A percentile compares a stretch with the other conserved stretches of the same genome.
These are phyloP conservation scores for Plantago major DNA, from an alignment of 257 asterid genomes.

Conservation along the genomic window DNA sequence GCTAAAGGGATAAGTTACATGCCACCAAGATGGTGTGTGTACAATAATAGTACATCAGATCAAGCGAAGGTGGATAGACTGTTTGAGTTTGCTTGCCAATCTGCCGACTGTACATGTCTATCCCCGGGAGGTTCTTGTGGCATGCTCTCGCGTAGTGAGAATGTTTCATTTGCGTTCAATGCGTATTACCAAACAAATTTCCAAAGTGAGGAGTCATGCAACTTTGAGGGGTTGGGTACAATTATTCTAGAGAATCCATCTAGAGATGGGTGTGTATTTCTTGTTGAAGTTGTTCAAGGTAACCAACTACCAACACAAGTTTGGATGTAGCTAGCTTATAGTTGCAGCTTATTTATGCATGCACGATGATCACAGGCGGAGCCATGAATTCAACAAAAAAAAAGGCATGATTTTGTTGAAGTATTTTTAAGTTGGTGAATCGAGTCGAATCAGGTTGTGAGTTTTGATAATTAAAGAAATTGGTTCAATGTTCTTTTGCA, in stretches of 20 bases:
- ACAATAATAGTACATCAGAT: conserved; percentile 2
- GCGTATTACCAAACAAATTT: conserved; percentile 21
- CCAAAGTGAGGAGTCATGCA: conserved; percentile 23
- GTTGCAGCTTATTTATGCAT: too few species aligned
- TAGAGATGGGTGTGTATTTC: neutral
- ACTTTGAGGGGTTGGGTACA: conserved; percentile 21
- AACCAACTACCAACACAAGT: neutral
- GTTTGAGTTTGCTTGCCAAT: neutral
- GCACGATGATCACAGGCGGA: too few species aligned
- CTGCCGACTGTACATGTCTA: conserved; percentile 33
- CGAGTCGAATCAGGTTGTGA: too few species aligned
- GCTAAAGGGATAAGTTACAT: conserved; percentile 31
- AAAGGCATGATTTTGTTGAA: too few species aligned
- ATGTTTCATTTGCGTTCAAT: conserved; percentile 37
- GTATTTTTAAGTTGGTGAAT: too few species aligned
- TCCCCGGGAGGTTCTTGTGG: conserved; percentile 26
- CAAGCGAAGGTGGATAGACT: neutral
- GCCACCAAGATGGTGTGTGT: conserved; percentile 44
- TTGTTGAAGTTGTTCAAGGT: neutral
- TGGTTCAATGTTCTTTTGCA: too few species aligned
- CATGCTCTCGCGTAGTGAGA: neutral
- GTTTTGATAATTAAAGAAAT: too few species aligned
- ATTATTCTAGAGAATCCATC: conserved; percentile 28
- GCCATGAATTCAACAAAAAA: too few species aligned
- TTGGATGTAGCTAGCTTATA: neutral